Conservation (phyloP, 106 monocot genomes). For the Dendrobium officinale region DNA sequence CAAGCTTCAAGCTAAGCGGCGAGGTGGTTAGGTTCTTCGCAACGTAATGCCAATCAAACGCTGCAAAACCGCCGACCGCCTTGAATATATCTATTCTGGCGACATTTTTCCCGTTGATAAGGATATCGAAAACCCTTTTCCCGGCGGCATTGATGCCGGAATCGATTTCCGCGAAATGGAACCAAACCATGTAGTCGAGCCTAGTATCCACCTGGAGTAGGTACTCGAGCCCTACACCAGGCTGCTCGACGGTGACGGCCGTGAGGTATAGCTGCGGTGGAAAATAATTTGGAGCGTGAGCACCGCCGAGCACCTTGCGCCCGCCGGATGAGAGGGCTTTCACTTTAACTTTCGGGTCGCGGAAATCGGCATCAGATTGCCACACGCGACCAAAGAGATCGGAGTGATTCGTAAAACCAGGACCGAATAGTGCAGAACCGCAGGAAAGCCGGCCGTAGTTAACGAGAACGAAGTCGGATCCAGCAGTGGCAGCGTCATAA, state of each 20-base stretch:
- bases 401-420: conserved; percentile 51
- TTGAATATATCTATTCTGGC: conserved; percentile 69
- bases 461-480: conserved; percentile 44
- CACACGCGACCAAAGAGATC: conserved; percentile 58
- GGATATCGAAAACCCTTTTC: conserved; percentile 79
- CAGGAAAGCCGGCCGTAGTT: conserved; percentile 64
- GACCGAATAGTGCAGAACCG: conserved; percentile 47
- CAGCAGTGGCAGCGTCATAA: conserved; percentile 39
- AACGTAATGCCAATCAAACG: conserved; percentile 70
- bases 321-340: conserved; percentile 51
- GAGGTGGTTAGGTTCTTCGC: conserved; percentile 54
- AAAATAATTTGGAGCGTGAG: conserved; percentile 55
- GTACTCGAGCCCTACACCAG: conserved; percentile 36
- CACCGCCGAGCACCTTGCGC: conserved; percentile 29
- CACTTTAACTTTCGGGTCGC: conserved; percentile 21
- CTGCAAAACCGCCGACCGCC: conserved; percentile 71
- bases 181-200: conserved; percentile 66
- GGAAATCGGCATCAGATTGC: conserved; percentile 53
- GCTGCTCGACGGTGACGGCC: conserved; percentile 41
- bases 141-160: conserved; percentile 32
- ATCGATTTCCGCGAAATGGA: conserved; percentile 76
- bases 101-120: conserved; percentile 41
- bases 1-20: conserved; percentile 62
- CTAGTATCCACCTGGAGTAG: conserved; percentile 50
- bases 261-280: conserved; percentile 46